Evolutionary conservation across 768 basidiomycete species (phyloP).

Genomic region (Boletus fagicola): DNA sequence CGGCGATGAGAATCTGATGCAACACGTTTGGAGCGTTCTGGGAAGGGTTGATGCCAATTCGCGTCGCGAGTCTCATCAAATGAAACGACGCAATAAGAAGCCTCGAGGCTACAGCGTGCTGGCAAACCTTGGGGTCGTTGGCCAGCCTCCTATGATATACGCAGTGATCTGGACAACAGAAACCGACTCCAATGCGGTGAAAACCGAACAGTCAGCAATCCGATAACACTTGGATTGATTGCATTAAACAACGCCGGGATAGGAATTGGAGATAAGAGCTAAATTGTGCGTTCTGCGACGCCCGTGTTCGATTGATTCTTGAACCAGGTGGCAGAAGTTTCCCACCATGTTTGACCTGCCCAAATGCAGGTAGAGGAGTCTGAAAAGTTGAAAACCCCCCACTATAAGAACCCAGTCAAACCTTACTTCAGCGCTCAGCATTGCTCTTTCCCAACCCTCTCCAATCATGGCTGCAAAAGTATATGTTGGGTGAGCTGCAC

Average conservation of each 20-base stretch:
- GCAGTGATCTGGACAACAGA: not conserved
- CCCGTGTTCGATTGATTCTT: not conserved
- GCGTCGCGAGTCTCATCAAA: slow-evolving; percentile 2
- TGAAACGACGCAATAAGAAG: not conserved
- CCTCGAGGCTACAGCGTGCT: slow-evolving; percentile 16
- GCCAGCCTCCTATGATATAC: not conserved
- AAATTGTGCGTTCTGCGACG: not conserved
- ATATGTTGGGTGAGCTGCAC: slow-evolving; percentile 33
- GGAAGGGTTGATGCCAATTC: not conserved
- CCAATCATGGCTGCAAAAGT: slow-evolving; percentile 32
- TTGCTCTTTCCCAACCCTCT: slow-evolving; percentile 16
- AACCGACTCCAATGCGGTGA: not conserved
- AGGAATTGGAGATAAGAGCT: slow-evolving; percentile 9
- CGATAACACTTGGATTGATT: not conserved
- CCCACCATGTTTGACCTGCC: slow-evolving; percentile 18
- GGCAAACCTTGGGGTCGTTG: not conserved
- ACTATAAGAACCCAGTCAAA: slow-evolving; percentile 30
- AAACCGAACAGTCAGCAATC: not conserved
- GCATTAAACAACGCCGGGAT: not conserved
- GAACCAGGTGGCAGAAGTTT: not conserved
- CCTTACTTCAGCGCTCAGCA: slow-evolving; percentile 10
- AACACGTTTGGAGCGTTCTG: not conserved
- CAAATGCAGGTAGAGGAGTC: slow-evolving; percentile 34
- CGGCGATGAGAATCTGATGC: slow-evolving; percentile 7
- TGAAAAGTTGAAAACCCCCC: slow-evolving; percentile 28